A percentile compares a stretch with the other conserved stretches of the same genome.
Evolutionary conservation across 495 filamentous ascomycete genomes (phyloP).

Genomic region (Oleoguttula mirabilis): DNA sequence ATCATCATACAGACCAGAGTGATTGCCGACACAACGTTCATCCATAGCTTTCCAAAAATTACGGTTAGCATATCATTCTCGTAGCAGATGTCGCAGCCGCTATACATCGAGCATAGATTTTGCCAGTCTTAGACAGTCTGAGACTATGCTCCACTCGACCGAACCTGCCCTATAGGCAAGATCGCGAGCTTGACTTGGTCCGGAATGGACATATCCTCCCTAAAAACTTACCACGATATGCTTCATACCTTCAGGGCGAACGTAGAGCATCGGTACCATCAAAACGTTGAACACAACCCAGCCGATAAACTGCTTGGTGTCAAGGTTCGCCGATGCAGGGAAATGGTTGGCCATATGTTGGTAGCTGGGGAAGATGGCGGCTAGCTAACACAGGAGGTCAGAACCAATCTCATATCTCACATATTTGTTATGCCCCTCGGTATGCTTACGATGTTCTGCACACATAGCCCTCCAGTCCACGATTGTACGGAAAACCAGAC

Average conservation of each 20-base stretch:
- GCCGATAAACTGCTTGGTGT: constrained; percentile 30
- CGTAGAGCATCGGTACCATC: constrained; percentile 29
- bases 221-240: no score
- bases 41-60: no score
- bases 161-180: no score
- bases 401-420: no score
- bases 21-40: constrained; percentile 24
- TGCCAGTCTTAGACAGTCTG: no score
- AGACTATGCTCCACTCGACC: no score
- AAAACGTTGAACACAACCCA: constrained; percentile 21
- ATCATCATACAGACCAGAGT: constrained; percentile 32
- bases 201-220: not conserved
- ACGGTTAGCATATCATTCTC: no score
- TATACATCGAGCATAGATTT: no score
- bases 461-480: constrained; percentile 11
- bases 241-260: constrained; percentile 32
- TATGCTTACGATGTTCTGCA: constrained; percentile 12
- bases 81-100: no score
- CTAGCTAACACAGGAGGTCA: no score
- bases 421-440: no score
- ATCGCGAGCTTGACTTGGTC: no score
- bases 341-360: constrained; percentile 32
- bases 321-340: constrained; percentile 29
- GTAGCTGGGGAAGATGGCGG: constrained; percentile 35
- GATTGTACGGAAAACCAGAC: constrained; percentile 23